Conservation (phyloP, 2,329 filamentous ascomycete species). For the Alternaria atra region DNA sequence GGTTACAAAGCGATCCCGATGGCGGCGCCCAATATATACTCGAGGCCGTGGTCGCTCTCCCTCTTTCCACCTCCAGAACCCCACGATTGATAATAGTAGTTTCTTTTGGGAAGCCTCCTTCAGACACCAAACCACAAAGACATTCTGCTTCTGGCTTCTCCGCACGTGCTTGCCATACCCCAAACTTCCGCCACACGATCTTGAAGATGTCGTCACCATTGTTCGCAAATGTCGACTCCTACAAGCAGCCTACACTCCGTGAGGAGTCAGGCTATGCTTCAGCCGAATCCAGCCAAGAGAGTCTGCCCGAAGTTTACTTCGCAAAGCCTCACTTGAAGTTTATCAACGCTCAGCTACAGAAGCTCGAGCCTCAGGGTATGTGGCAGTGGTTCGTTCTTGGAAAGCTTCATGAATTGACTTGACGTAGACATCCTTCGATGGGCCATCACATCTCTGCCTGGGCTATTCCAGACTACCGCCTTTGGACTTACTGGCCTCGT, state of each 20-base stretch:
- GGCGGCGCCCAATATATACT: constrained; percentile 43
- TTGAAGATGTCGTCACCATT: constrained; percentile 42
- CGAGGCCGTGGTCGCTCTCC: constrained; percentile 23
- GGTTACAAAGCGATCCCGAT: constrained; percentile 44
- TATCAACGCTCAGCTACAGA: constrained; percentile 87
- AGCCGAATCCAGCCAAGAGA: constrained; percentile 68
- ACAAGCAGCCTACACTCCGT: constrained; percentile 38
- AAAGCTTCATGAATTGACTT: constrained; percentile 34
- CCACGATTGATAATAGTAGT: constrained; percentile 32
- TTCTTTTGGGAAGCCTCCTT: constrained; percentile 28
- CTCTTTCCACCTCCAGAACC: constrained; percentile 29
- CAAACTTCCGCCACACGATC: constrained; percentile 12
- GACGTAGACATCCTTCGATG: constrained; percentile 82
- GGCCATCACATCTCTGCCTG: constrained; percentile 89
- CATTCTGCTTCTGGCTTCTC: constrained; percentile 19
- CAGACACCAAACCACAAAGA: constrained; percentile 20
- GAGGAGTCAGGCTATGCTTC: constrained; percentile 88
- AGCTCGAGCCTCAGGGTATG: constrained; percentile 79
- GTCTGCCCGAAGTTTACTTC: constrained; percentile 81
- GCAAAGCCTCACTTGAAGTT: constrained; percentile 88
- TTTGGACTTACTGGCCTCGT: constrained; percentile 62
- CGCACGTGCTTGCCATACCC: constrained; percentile 29
- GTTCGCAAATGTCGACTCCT: constrained; percentile 34
- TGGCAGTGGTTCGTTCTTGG: constrained; percentile 8
- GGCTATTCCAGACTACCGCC: constrained; percentile 70